Evolutionary conservation across 805 yeast genomes (phyloP), one percentile per base, ranked within the genome.

Genomic region (Sugiyamaella mastotermitis): DNA sequence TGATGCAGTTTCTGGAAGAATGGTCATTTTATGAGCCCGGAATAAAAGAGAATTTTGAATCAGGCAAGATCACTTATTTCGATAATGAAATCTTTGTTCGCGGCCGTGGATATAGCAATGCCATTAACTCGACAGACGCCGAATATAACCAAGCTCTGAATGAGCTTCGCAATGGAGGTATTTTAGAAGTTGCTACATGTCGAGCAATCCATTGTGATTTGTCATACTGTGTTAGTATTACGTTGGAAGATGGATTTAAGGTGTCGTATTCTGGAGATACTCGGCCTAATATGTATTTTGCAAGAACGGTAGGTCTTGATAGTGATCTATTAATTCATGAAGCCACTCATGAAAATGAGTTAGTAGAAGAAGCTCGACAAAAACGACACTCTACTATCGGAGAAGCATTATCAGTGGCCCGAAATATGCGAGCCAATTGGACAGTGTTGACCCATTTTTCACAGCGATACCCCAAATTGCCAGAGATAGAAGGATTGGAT

Each of bases 191-290:
- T 19, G 52, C 56, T 19, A 79, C 92, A 0, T 81, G 88, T 45
- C 71, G 78, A 38, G 97, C 97, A 0, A 66, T 70, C 14, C 99
- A 92, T 57, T 87, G 97, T 58, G 75, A 74, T 17, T 76, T 80
- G 76, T 75, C 97, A 0, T 90, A 87, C 57, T 76, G 83, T 13
- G 72, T 78, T 29, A 57, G 75, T 0, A 66, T 88, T 8, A 55
- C 69, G 1, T 72, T 81, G 38, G 59, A 58, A 6, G 50, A 65
- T 22, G 41, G 34, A 5, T 86, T 86, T 65, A 81, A 75, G 49
- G 66, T 88, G 1, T 80, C 96, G 1, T 92, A 84, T 56, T 86
- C 96, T 2, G 98, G 98, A 9, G 99, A 92, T 56, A 85, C 97
- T 0, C 74, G 97, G 51, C 98, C 98, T 0, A 79, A 77, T 46